phyloP scores from a whole-genome alignment of 2,329 filamentous ascomycete species.

The Penicillium sp. region DNA sequence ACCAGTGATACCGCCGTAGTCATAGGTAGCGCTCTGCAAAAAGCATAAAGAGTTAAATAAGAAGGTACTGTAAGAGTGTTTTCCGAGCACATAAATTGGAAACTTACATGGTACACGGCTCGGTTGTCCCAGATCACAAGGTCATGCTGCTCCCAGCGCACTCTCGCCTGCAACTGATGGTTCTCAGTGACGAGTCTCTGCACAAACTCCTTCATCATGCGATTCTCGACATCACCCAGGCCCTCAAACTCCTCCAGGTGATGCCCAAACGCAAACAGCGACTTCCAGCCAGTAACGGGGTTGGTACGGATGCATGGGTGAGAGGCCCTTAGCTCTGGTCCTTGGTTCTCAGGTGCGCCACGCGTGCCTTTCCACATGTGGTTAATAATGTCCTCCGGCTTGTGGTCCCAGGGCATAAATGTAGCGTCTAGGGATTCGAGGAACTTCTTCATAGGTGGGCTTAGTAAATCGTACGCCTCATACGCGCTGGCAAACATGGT shows the following conservation, averaged over 20 bases:
- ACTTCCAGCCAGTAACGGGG: slow-evolving; percentile 62
- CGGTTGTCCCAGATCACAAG: slow-evolving; percentile 34
- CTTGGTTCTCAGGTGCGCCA: slow-evolving; percentile 54
- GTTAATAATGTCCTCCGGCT: background rate
- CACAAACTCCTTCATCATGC: background rate
- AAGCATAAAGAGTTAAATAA: background rate
- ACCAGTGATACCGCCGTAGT: background rate
- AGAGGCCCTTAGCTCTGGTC: slow-evolving; percentile 45
- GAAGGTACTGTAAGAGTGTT: background rate
- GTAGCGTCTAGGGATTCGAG: slow-evolving; percentile 50
- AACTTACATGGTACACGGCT: slow-evolving; percentile 19
- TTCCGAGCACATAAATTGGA: background rate
- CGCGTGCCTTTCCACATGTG: slow-evolving; percentile 27
- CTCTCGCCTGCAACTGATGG: background rate
- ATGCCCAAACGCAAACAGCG: slow-evolving; percentile 38
- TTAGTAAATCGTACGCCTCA: slow-evolving; percentile 55
- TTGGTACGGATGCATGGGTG: slow-evolving; percentile 60
- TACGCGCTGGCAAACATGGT: slow-evolving; percentile 50
- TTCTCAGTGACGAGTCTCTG: slow-evolving; percentile 4
- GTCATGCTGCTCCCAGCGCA: slow-evolving; percentile 6
- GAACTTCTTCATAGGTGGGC: slow-evolving; percentile 45
- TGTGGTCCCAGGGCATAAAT: slow-evolving; percentile 20
- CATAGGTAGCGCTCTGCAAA: slow-evolving; percentile 3
- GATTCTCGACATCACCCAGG: background rate
- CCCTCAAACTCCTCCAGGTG: background rate